Evolutionary conservation across 305 asterid species (phyloP).

Genomic region (Andrographis paniculata): DNA sequence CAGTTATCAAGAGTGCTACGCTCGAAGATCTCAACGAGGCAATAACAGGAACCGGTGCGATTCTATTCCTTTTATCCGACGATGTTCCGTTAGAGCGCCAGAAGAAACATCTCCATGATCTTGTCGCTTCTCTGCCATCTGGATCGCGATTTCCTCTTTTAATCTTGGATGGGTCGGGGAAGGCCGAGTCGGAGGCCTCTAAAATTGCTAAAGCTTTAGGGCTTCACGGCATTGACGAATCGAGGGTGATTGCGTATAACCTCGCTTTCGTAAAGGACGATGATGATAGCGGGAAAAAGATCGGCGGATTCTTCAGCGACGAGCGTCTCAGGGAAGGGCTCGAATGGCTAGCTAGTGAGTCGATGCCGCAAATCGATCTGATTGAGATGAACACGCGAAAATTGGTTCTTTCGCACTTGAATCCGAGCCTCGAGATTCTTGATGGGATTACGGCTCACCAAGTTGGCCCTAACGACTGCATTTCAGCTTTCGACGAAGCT

Average conservation of each 20-base stretch:
- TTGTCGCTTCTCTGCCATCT: conserved; percentile 45
- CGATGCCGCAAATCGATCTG: conserved; percentile 55
- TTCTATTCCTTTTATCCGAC: conserved; percentile 64
- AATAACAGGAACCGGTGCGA: conserved; percentile 60
- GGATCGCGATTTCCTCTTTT: conserved; percentile 76
- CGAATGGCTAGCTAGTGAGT: conserved; percentile 79
- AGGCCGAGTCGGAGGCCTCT: conserved; percentile 36
- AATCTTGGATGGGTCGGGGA: conserved; percentile 46
- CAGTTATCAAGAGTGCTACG: conserved; percentile 52
- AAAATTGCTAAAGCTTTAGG: conserved; percentile 39
- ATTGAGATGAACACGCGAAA: conserved; percentile 57
- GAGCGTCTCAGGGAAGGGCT: conserved; percentile 60
- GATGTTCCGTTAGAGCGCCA: conserved; percentile 49
- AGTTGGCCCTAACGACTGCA: conserved; percentile 54
- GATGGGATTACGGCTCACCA: conserved; percentile 24
- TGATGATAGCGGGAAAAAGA: conserved; percentile 23
- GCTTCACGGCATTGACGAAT: conserved; percentile 49
- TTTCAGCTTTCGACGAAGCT: conserved; percentile 62
- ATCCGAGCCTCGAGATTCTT: conserved; percentile 37
- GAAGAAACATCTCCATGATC: conserved; percentile 50
- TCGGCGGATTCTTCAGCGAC: conserved; percentile 62
- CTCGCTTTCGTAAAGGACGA: conserved; percentile 44
- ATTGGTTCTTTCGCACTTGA: conserved; percentile 53
- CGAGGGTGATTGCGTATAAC: conserved; percentile 31
- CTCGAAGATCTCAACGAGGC: conserved; percentile 34